Percentiles rank a stretch among this genome's conserved stretches.
These are phyloP conservation scores for Zasmidium angulare DNA, from an alignment of 2,329 filamentous ascomycete species.

Conservation along the genomic window DNA sequence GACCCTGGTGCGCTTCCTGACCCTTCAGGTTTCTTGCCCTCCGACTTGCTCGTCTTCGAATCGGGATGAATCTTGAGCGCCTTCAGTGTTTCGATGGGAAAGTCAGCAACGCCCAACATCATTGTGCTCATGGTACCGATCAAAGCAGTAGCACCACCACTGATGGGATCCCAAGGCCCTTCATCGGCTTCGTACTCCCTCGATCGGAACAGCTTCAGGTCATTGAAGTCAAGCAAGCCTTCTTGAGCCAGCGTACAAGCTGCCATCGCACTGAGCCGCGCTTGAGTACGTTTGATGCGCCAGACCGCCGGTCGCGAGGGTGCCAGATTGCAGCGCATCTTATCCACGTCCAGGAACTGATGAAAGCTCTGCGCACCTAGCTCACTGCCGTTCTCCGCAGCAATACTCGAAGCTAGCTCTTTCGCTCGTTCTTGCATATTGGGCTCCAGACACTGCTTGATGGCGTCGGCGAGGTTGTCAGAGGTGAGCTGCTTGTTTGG, in stretches of 20 bases:
- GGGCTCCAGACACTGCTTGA: constrained; percentile 44
- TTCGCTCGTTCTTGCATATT: constrained; percentile 39
- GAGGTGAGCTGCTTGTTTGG: constrained; percentile 47
- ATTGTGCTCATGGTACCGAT: constrained; percentile 81
- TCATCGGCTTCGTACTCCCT: constrained; percentile 74
- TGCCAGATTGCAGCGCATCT: constrained; percentile 67
- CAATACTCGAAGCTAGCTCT: constrained; percentile 43
- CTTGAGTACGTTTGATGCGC: constrained; percentile 67
- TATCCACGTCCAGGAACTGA: constrained; percentile 58
- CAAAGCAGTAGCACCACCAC: constrained; percentile 72
- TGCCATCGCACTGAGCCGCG: constrained; percentile 70
- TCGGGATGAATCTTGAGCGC: constrained; percentile 46
- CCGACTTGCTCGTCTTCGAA: constrained; percentile 25
- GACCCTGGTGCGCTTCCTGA: constrained; percentile 11
- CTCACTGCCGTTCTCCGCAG: constrained; percentile 42
- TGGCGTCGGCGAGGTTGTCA: constrained; percentile 47
- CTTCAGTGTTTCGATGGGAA: constrained; percentile 57
- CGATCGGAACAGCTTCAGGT: constrained; percentile 67
- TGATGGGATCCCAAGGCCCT: constrained; percentile 76
- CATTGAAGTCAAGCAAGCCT: constrained; percentile 64
- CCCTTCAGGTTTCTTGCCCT: constrained; percentile 20
- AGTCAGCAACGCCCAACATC: constrained; percentile 77
- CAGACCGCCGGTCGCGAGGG: constrained; percentile 71
- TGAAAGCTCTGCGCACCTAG: constrained; percentile 49
- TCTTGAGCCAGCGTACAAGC: constrained; percentile 67